phyloP scores from a whole-genome alignment of 2,329 filamentous ascomycete species.

The Paraphoma sp. region DNA sequence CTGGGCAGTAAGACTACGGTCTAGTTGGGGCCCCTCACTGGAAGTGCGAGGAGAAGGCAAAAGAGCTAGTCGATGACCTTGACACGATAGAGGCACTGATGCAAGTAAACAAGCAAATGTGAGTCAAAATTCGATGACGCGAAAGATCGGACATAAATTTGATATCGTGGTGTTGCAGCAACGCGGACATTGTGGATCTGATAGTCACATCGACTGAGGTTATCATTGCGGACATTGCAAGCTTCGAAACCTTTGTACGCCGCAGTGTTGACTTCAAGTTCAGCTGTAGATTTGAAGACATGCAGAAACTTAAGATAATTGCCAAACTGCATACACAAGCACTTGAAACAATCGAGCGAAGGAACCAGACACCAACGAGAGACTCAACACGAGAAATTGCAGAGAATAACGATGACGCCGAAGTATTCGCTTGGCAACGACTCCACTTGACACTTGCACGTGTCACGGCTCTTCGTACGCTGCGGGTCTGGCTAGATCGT shows the following conservation, averaged over 20 bases:
- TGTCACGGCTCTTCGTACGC: not conserved
- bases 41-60: not conserved
- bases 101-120: not conserved
- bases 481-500: not conserved
- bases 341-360: not conserved
- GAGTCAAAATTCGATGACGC: not conserved
- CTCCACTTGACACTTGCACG: not conserved
- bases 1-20: not conserved
- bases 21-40: not conserved
- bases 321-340: not conserved
- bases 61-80: not conserved
- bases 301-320: not conserved
- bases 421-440: not conserved
- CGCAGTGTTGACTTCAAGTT: not conserved
- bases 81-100: not conserved
- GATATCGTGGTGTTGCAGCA: not conserved
- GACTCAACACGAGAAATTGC: not conserved
- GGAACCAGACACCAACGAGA: not conserved
- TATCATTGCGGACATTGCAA: not conserved
- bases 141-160: not conserved
- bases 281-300: not conserved
- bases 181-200: not conserved
- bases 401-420: not conserved
- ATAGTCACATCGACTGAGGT: not conserved
- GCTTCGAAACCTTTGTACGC: not conserved